Evolutionary conservation across 176 grass and related monocot species (phyloP), one percentile per base, ranked within the genome.

Genomic region (Stipa capillata): DNA sequence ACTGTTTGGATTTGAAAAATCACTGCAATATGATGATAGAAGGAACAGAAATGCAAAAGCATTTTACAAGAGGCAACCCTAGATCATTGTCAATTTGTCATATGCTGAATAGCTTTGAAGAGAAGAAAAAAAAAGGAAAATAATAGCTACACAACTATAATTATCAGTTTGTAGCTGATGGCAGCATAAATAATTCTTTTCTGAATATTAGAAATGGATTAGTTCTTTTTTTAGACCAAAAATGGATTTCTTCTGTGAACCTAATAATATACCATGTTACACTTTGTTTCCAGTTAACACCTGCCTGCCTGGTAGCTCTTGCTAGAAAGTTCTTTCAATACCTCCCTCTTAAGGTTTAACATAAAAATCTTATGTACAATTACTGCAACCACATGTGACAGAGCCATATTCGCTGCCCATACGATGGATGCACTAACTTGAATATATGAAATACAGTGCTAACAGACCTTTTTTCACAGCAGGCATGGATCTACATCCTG

Each of bases 261-360:
- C 51, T 76, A 37, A 47, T 63, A 64, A 42, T 81, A 49, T 69
- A 37, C 11, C 69, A 40, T 29, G 33, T 42, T 76, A 37, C 28
- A 47, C 45, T 77, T 77, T 65, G 62, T 82, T 76, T 81, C 21
- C 16, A 64, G 69, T 36, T 53, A 80, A 84, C 81, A 84, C 29
- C 25, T 56, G 47, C 24, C 47, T 62, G 33, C 48, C 73, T 58
- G 43, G 37, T 48, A 76, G 28, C 11, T 62, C 17, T 45, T 11
- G 25, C 24, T 79, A 48, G 32, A 43, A 74, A 70, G 5, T 76
- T 76, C 35, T 41, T 62, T 54, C 5, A 34, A 34, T 23, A 34
- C 0, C 3, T 36, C 73, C 64, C 34, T 6, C 41, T 49, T 41
- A 50, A 63, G 16, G 55, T 61, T 72, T 35, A 79, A 54, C 34